Evolutionary conservation across 225 moss, liverwort and hornwort genomes (phyloP).

Genomic region (Marchantia paleacea): DNA sequence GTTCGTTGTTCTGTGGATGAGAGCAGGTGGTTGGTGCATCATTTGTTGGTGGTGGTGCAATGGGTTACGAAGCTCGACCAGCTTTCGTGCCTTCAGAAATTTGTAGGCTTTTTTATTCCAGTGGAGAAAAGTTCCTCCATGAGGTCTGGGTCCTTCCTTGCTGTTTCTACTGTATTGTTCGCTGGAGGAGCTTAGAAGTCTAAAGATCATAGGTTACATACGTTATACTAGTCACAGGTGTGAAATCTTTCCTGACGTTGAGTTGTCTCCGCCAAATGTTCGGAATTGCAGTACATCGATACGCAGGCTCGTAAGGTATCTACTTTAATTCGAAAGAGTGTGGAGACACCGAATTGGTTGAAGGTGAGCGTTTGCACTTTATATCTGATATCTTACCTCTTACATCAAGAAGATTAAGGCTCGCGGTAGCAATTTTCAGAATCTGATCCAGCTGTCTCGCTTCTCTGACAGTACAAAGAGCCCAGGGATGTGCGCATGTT

Average conservation of each 20-base stretch:
- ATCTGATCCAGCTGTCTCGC: slow-evolving; percentile 14
- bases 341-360: slow-evolving; percentile 95
- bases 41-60: slow-evolving; percentile 95
- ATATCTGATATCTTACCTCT: background rate
- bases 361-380: slow-evolving; percentile 47
- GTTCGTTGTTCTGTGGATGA: background rate
- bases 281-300: slow-evolving; percentile 73
- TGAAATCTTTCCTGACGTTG: background rate
- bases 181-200: background rate
- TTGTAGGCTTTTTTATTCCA: slow-evolving; percentile 76
- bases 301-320: slow-evolving; percentile 87
- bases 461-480: slow-evolving; percentile 69
- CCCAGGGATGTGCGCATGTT: slow-evolving; percentile 85
- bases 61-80: slow-evolving; percentile 91
- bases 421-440: background rate
- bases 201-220: background rate
- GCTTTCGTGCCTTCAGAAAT: slow-evolving; percentile 95
- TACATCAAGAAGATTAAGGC: too few relatives aligned
- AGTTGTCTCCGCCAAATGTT: background rate
- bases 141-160: slow-evolving; percentile 56
- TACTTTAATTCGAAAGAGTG: slow-evolving; percentile 84
- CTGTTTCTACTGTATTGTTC: background rate
- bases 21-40: slow-evolving; percentile 79
- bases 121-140: slow-evolving; percentile 84
- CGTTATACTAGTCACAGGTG: background rate